Percentiles rank a stretch among this genome's conserved stretches.
Conservation (phyloP, 169 alveolate genomes). For the Plasmodium ovale region DNA sequence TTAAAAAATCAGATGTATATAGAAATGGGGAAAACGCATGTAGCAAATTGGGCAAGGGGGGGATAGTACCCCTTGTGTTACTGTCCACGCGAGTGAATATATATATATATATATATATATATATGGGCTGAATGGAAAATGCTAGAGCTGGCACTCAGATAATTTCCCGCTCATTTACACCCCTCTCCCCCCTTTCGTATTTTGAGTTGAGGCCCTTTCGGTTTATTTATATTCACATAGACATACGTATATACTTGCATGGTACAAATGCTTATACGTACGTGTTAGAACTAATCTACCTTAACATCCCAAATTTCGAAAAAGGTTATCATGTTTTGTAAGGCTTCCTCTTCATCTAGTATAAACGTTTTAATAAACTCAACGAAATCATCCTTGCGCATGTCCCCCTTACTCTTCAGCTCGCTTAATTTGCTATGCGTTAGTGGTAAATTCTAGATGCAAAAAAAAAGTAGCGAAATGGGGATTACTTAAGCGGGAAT, state of each 20-base stretch:
- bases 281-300: conserved; percentile 1
- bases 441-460: conserved; percentile 31
- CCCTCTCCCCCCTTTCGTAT: not conserved
- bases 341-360: conserved; percentile 60
- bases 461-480: no score
- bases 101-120: not conserved
- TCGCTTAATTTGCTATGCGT: conserved; percentile 43
- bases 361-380: conserved; percentile 43
- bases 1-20: not conserved
- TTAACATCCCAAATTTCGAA: conserved; percentile 72
- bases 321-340: conserved; percentile 60
- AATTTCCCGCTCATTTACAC: no score
- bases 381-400: conserved; percentile 16
- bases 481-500: not conserved
- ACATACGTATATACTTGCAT: not conserved
- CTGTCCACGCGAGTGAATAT: no score
- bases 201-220: not conserved
- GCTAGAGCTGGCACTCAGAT: no score
- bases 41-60: no score
- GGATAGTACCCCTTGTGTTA: no score
- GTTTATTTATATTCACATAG: not conserved
- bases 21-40: not conserved
- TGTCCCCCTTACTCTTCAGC: conserved; percentile 27
- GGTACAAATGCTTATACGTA: not conserved
- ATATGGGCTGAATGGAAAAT: not conserved